Evolutionary conservation across 2,329 filamentous ascomycete genomes (phyloP), one percentile per base, ranked within the genome.

Genomic region (Fusarium odoratissimum): DNA sequence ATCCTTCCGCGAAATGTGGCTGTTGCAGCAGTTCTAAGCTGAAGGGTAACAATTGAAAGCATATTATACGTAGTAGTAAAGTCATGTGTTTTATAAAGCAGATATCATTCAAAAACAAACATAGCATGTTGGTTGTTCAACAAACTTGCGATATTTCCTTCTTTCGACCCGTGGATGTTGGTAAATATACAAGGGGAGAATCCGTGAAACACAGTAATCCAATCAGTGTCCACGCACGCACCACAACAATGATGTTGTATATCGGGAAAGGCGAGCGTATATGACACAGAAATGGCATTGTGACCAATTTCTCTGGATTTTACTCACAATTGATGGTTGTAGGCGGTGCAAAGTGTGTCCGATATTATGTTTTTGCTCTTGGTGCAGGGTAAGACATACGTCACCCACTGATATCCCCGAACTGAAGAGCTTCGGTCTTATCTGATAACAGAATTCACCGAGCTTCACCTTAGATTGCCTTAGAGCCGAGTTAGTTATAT

Each of bases 71-170:
- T 16, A 25, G 17, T 13, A 19, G 17, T 6, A 8, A 19, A 13
- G 12, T 28, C 17, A 28, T 45, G 16, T 25, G 17, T 8, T 25
- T 25, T 9, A 35, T 35, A 16, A 35, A 35, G 14, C 14, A 35
- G 23, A 28, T 5, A 28, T 28, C 1, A 25, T 25, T 25, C 12
- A 5, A 16, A 30, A 8, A 10, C 19, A 14, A 28, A 1, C 4
- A 28, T 21, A 14, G 8, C 19, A 4, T 28, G 2, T 7, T 1
- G 5, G 12, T 16, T 21, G 8, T 10, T 30, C 0, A 2, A 8
- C 21, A 4, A 13, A 9, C 6, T 13, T 19, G 12, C 14, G 14
- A 9, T 23, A 23, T 12, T 16, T 6, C 8, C n/a, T 5, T 23
- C 5, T 23, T 14, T 7, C 8, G 2, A 28, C 28, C 8, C 28